Conservation (phyloP, 2,329 filamentous ascomycete genomes). For the Cucurbitaria berberidis region DNA sequence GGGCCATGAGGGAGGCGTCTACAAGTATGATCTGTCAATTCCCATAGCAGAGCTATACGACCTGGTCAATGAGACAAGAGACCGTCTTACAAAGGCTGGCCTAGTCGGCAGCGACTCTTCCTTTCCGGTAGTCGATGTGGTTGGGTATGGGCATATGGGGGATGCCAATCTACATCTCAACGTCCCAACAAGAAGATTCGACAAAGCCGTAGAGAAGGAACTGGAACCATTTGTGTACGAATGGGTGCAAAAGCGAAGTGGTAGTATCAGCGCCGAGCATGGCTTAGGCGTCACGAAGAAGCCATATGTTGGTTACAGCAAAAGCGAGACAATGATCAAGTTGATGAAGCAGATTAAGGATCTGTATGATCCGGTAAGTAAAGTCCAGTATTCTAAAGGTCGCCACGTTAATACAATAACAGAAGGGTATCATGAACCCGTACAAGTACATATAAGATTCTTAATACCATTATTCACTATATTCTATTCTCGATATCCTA, state of each 20-base stretch:
- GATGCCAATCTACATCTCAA: slow-evolving; percentile 96
- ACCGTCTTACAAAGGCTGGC: slow-evolving; percentile 73
- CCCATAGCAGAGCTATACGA: slow-evolving; percentile 85
- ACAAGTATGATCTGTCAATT: slow-evolving; percentile 98
- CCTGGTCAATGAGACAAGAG: slow-evolving; percentile 83
- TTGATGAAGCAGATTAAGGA: slow-evolving; percentile 96
- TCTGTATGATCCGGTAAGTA: slow-evolving; percentile 88
- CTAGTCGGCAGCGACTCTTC: slow-evolving; percentile 75
- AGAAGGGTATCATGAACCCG: slow-evolving; percentile 99
- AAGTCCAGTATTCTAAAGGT: background rate
- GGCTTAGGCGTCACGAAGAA: slow-evolving; percentile 95
- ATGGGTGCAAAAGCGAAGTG: slow-evolving; percentile 86
- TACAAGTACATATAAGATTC: slow-evolving; percentile 82
- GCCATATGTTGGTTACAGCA: slow-evolving; percentile 91
- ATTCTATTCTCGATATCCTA: background rate
- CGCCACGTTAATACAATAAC: slow-evolving; percentile 14
- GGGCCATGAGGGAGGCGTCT: slow-evolving; percentile 90
- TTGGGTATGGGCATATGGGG: slow-evolving; percentile 98
- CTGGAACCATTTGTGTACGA: slow-evolving; percentile 97
- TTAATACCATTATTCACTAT: slow-evolving; percentile 3
- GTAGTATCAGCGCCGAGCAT: slow-evolving; percentile 97
- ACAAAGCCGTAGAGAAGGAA: slow-evolving; percentile 82
- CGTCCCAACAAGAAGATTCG: slow-evolving; percentile 80
- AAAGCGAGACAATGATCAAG: slow-evolving; percentile 82
- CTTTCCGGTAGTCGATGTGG: slow-evolving; percentile 83